These are phyloP conservation scores for Colletotrichum siamense DNA, from an alignment of 2,329 filamentous ascomycete genomes.

Conservation along the genomic window DNA sequence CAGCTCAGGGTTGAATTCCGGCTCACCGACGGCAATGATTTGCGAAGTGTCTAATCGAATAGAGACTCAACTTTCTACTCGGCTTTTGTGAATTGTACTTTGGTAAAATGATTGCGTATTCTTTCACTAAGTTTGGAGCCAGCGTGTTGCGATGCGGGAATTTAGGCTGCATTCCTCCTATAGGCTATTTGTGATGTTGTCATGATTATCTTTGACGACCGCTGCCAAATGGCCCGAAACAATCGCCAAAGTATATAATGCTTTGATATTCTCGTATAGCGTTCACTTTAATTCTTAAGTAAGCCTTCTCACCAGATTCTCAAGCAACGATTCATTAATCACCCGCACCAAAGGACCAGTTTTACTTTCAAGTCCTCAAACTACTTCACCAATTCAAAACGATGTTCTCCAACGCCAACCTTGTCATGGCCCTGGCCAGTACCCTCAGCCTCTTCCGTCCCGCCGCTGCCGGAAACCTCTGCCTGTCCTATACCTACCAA, in stretches of 20 bases:
- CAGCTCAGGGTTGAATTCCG: not conserved
- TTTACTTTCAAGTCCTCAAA: too few relatives aligned
- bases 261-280: not conserved
- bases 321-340: not conserved
- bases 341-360: not conserved
- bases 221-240: accelerated
- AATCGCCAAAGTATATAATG: not conserved
- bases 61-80: not conserved
- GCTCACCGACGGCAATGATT: not conserved
- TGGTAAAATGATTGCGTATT: not conserved
- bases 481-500: not conserved
- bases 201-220: accelerated
- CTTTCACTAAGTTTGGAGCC: accelerated
- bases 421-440: not conserved
- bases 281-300: not conserved
- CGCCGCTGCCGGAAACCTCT: not conserved
- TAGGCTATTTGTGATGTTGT: not conserved
- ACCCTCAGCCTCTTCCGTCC: not conserved
- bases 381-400: not conserved
- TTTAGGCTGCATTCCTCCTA: not conserved
- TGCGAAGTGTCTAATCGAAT: not conserved
- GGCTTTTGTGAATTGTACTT: not conserved
- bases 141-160: not conserved
- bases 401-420: not conserved
- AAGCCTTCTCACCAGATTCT: not conserved